Evolutionary conservation across 2,329 filamentous ascomycete species (phyloP), one percentile per base, ranked within the genome.

Genomic region (Cryoendolithus antarcticus): DNA sequence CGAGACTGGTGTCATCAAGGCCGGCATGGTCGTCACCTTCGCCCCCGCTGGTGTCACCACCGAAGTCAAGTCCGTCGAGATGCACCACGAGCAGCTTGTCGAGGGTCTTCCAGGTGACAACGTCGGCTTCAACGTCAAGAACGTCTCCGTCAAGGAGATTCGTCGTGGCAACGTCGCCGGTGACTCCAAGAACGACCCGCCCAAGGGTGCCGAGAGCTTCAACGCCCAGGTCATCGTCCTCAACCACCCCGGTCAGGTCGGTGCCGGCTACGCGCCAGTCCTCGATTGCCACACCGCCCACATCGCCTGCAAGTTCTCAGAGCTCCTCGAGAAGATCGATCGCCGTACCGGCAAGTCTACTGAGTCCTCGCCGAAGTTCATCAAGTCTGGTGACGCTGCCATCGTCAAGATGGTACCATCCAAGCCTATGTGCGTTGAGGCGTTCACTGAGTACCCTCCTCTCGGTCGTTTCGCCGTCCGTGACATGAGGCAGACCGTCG

Each of bases 41-140:
- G 91, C 91, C 64, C 91, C 91, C 57, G 75, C 88, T 77, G 86
- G 86, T 80, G 88, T 98, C 69, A 96, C 91, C 81, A 96, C 91
- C 78, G 91, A 98, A 85, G 91, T 96, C 80, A 98, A 98, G 86
- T 96, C 89, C 71, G 91, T 98, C 63, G 91, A 98, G 78, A 98
- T 98, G 91, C 89, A 95, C 81, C 89, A 96, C 86, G 86, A 95
- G 78, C 88, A 95, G 82, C 88, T 98, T 59, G 48, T 67, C 54
- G 82, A 94, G 79, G 91, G 91, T 84, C 64, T 84, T 55, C 91
- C 91, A 64, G 91, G 91, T 81, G 91, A 98, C 85, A 98, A 98
- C 78, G 91, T 98, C 69, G 91, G 91, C 62, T 98, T 98, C 88
- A 98, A 98, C 85, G 89, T 98, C 75, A 98, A 98, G 88, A 98